Evolutionary conservation across 83 land plant species (phyloP).

Genomic region (Isoetes engelmannii): DNA sequence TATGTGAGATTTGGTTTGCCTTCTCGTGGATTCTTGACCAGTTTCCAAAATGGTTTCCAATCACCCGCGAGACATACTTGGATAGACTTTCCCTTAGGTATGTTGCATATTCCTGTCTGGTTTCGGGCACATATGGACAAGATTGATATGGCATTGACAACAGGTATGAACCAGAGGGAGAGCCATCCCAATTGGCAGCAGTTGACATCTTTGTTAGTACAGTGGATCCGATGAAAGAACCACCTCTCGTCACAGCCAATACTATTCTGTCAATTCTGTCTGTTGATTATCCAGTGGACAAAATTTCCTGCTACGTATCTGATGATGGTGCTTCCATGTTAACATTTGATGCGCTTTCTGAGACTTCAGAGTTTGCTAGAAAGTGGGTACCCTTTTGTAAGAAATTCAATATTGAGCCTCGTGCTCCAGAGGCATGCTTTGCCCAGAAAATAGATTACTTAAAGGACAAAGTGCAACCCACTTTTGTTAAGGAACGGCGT

Average conservation of each 20-base stretch:
- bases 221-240: slow-evolving; percentile 71
- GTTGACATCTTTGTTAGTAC: slow-evolving; percentile 37
- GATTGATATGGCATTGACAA: no score
- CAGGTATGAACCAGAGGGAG: slow-evolving; percentile 34
- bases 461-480: slow-evolving; percentile 20
- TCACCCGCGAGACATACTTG: slow-evolving; percentile 61
- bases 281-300: slow-evolving; percentile 34
- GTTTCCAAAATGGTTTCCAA: slow-evolving; percentile 76
- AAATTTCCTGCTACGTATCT: slow-evolving; percentile 29
- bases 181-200: slow-evolving; percentile 31
- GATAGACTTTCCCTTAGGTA: slow-evolving; percentile 57
- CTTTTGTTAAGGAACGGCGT: slow-evolving; percentile 33
- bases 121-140: no score
- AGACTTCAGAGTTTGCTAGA: slow-evolving; percentile 34
- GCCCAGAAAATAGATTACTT: slow-evolving; percentile 22
- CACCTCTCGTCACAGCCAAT: slow-evolving; percentile 40
- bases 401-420: slow-evolving; percentile 32
- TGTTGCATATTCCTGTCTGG: no score
- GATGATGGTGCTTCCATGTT: slow-evolving; percentile 32
- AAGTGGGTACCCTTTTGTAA: slow-evolving; percentile 30
- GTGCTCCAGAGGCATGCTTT: slow-evolving; percentile 9
- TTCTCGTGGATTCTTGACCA: slow-evolving; percentile 81
- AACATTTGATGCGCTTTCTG: slow-evolving; percentile 21
- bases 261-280: slow-evolving; percentile 30
- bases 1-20: slow-evolving; percentile 74